Conservation (phyloP, 345 rosid genomes). For the Erucastrum elatum region DNA sequence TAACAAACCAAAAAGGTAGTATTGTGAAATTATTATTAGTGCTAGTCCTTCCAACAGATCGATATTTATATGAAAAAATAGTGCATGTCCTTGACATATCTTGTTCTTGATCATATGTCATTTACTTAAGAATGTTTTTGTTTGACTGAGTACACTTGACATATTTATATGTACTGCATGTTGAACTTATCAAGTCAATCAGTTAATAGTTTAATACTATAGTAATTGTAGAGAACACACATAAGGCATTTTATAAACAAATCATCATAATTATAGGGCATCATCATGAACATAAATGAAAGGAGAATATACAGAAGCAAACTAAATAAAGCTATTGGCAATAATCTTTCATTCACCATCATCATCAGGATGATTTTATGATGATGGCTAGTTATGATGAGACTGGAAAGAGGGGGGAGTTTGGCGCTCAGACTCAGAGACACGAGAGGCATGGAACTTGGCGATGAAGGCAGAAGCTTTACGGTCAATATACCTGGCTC, state of each 20-base stretch:
- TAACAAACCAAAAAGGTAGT: not conserved
- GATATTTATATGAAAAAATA: not conserved
- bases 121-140: not conserved
- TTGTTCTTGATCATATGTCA: constrained; percentile 10
- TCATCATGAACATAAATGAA: not conserved
- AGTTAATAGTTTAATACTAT: too few relatives aligned
- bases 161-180: not conserved
- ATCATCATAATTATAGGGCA: constrained; percentile 20
- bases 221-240: not conserved
- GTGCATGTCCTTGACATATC: not conserved
- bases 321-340: constrained; percentile 11
- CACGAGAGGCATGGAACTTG: constrained; percentile 49
- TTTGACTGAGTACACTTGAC: not conserved
- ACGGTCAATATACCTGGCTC: constrained; percentile 54
- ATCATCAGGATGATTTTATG: not conserved
- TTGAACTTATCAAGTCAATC: not conserved
- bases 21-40: not conserved
- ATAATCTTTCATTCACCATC: not conserved
- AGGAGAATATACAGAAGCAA: constrained; percentile 27
- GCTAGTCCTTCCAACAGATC: not conserved
- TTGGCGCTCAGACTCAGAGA: constrained; percentile 48
- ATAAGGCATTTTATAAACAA: constrained; percentile 22
- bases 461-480: constrained; percentile 58
- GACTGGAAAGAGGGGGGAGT: constrained; percentile 36
- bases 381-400: constrained; percentile 27